Percentiles rank a stretch among this genome's conserved stretches.
These are phyloP conservation scores for Pseudozyma tsukubaensis DNA, from an alignment of 1,284 basidiomycete species.

Conservation along the genomic window DNA sequence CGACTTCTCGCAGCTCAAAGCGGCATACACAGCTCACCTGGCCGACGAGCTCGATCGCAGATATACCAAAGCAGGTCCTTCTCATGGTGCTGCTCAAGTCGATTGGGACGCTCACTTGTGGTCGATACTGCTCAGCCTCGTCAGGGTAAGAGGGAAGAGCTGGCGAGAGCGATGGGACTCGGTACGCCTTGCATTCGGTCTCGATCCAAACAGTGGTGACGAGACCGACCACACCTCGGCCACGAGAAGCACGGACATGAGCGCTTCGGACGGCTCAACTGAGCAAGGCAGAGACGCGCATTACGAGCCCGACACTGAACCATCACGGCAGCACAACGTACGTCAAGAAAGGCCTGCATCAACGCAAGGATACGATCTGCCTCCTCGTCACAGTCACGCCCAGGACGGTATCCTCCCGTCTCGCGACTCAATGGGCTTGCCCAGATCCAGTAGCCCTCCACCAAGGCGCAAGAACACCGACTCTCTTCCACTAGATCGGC, in stretches of 20 bases:
- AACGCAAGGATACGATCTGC: neutral
- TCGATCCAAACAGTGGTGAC: constrained; percentile 52
- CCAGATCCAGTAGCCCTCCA: constrained; percentile 26
- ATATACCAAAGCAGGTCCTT: neutral
- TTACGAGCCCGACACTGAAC: neutral
- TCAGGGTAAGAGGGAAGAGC: constrained; percentile 59
- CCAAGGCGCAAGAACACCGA: neutral
- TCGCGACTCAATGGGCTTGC: constrained; percentile 8
- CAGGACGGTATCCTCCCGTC: neutral
- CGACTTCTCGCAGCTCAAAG: constrained; percentile 62
- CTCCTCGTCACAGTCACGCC: constrained; percentile 3
- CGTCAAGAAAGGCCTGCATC: neutral
- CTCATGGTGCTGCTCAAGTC: neutral
- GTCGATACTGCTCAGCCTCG: constrained; percentile 61
- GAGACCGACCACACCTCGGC: constrained; percentile 23
- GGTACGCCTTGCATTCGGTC: constrained; percentile 60
- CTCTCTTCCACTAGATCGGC: neutral
- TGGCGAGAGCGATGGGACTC: constrained; percentile 66
- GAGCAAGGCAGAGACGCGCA: constrained; percentile 1
- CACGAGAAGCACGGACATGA: constrained; percentile 18
- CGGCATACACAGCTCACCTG: constrained; percentile 49
- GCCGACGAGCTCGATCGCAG: constrained; percentile 22
- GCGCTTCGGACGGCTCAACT: constrained; percentile 4
- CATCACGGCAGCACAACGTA: neutral
- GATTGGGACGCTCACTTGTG: constrained; percentile 61